A percentile compares a stretch with the other conserved stretches of the same genome.
Evolutionary conservation across 805 yeast species (phyloP).

Genomic region (Ogataea paraovalis): DNA sequence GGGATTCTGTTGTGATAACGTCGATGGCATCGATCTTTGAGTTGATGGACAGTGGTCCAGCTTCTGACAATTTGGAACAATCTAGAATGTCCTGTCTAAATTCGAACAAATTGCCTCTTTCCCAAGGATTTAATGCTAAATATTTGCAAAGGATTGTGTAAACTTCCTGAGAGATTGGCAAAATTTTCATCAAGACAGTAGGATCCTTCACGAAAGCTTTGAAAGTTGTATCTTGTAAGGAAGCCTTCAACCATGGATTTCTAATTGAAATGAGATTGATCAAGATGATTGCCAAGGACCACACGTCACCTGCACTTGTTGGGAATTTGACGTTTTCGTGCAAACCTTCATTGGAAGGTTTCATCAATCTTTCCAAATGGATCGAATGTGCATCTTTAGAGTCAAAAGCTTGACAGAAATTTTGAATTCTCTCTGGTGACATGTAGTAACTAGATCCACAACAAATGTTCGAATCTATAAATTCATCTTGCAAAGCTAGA

Average conservation of each 20-base stretch:
- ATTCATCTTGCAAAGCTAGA: conserved; percentile 60
- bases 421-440: conserved; percentile 76
- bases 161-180: conserved; percentile 69
- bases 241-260: conserved; percentile 89
- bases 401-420: conserved; percentile 36
- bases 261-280: conserved; percentile 78
- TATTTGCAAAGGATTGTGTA: conserved; percentile 45
- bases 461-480: conserved; percentile 65
- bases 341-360: conserved; percentile 18
- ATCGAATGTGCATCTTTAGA: conserved; percentile 30
- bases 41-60: conserved; percentile 33
- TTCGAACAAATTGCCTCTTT: conserved; percentile 38
- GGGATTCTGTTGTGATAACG: conserved; percentile 27
- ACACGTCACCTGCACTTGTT: conserved; percentile 74
- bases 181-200: conserved; percentile 53
- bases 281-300: conserved; percentile 81
- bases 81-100: conserved; percentile 37
- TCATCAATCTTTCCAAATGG: conserved; percentile 26
- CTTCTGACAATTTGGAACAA: conserved; percentile 26
- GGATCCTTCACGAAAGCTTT: conserved; percentile 55
- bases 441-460: conserved; percentile 87
- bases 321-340: conserved; percentile 44
- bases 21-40: conserved; percentile 25
- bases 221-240: conserved; percentile 62
- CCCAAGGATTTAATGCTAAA: conserved; percentile 45